Conservation (phyloP, 2,329 filamentous ascomycete genomes). For the Monosporascus sp. region DNA sequence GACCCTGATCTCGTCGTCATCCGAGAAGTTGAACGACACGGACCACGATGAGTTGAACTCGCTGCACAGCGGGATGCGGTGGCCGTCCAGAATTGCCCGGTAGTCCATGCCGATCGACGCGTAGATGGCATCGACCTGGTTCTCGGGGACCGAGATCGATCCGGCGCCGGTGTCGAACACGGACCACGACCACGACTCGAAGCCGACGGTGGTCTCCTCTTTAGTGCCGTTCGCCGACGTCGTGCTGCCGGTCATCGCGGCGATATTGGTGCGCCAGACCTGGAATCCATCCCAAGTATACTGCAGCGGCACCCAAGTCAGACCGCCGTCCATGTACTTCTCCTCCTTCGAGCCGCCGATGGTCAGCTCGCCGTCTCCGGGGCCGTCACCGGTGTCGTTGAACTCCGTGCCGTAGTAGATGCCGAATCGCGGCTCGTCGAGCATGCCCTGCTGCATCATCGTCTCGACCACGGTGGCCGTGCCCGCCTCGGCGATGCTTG, state of each 20-base stretch:
- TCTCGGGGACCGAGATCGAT: constrained; percentile 19
- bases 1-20: constrained; percentile 5
- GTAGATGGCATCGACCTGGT: constrained; percentile 23
- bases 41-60: constrained; percentile 32
- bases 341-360: constrained; percentile 28
- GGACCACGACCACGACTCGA: constrained; percentile 5
- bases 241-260: constrained; percentile 8
- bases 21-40: constrained; percentile 22
- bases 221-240: not conserved
- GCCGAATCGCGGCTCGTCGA: constrained; percentile 27
- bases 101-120: constrained; percentile 30
- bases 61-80: constrained; percentile 27
- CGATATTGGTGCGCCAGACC: constrained; percentile 25
- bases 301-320: constrained; percentile 13
- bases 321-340: constrained; percentile 21
- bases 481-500: constrained; percentile 23
- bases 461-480: constrained; percentile 27
- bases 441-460: constrained; percentile 20
- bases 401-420: constrained; percentile 23
- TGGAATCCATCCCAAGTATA: constrained; percentile 15
- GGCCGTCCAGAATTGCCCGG: constrained; percentile 20
- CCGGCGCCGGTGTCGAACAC: constrained; percentile 30
- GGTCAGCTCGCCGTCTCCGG: constrained; percentile 23
- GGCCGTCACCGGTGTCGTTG: constrained; percentile 9
- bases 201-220: constrained; percentile 3